A percentile compares a stretch with the other conserved stretches of the same genome.
These are phyloP conservation scores for Plasmodium gallinaceum DNA, from an alignment of 169 alveolate genomes.

Conservation along the genomic window DNA sequence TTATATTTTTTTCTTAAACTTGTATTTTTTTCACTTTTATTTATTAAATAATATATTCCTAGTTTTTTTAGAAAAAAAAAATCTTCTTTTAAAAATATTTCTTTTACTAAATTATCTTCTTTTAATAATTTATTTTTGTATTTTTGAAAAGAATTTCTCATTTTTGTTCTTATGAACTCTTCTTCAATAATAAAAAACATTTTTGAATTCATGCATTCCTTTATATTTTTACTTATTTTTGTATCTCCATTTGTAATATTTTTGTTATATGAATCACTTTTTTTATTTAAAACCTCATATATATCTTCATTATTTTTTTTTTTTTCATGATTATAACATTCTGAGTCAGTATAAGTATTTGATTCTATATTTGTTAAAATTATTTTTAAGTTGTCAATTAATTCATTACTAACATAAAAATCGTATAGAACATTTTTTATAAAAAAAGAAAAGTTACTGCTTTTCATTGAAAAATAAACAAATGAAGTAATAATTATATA, in stretches of 20 bases:
- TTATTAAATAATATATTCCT: slow-evolving; percentile 73
- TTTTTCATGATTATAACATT: neutral
- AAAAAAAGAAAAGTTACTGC: slow-evolving; percentile 40
- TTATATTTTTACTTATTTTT: neutral
- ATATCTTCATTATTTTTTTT: neutral
- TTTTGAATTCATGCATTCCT: slow-evolving; percentile 23
- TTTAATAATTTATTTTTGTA: neutral
- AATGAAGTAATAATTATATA: slow-evolving; percentile 54
- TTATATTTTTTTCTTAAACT: slow-evolving; percentile 20
- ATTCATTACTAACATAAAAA: slow-evolving; percentile 11
- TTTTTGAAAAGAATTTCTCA: slow-evolving; percentile 59
- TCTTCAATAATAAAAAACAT: slow-evolving; percentile 57
- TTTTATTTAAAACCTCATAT: neutral
- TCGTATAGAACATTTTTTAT: slow-evolving; percentile 41
- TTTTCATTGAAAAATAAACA: slow-evolving; percentile 58
- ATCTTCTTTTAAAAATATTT: slow-evolving; percentile 55
- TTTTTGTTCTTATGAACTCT: slow-evolving; percentile 72
- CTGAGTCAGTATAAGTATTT: neutral
- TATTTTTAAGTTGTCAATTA: slow-evolving; percentile 10
- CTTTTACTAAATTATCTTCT: slow-evolving; percentile 27
- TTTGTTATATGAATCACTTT: neutral
- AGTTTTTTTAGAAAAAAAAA: slow-evolving; percentile 37
- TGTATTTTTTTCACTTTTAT: slow-evolving; percentile 36
- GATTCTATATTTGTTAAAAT: neutral
- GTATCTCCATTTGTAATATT: neutral